A percentile compares a stretch with the other conserved stretches of the same genome.
Evolutionary conservation across 371 early-diverging fungal genomes (phyloP).

Genomic region (Apophysomyces sp.): DNA sequence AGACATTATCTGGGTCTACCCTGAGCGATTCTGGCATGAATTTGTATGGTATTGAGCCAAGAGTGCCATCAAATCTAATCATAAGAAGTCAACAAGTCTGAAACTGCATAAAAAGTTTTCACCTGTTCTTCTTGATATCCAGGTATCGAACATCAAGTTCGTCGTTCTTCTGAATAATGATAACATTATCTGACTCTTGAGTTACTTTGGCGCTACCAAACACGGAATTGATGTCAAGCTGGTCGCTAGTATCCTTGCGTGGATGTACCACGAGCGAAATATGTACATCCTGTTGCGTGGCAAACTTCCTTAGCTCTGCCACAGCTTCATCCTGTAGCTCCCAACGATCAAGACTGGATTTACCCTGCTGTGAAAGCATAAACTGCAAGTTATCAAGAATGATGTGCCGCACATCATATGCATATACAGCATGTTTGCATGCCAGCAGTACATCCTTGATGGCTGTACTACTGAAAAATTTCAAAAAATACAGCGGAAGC

Average conservation of each 20-base stretch:
- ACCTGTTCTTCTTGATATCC: slow-evolving; percentile 72
- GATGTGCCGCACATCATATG: slow-evolving; percentile 73
- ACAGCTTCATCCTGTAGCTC: slow-evolving; percentile 75
- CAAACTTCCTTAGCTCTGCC: slow-evolving; percentile 65
- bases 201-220: slow-evolving; percentile 82
- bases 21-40: slow-evolving; percentile 37
- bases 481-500: slow-evolving; percentile 76
- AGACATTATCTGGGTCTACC: slow-evolving; percentile 18
- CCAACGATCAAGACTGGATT: slow-evolving; percentile 61
- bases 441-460: slow-evolving; percentile 66
- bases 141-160: slow-evolving; percentile 40
- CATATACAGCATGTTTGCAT: slow-evolving; percentile 72
- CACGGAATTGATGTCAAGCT: slow-evolving; percentile 68
- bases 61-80: slow-evolving; percentile 70
- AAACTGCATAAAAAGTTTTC: not conserved
- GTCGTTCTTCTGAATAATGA: slow-evolving; percentile 62
- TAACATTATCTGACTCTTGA: slow-evolving; percentile 83
- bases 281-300: slow-evolving; percentile 74
- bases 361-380: slow-evolving; percentile 73
- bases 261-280: slow-evolving; percentile 80
- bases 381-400: slow-evolving; percentile 81
- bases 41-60: slow-evolving; percentile 56
- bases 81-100: not conserved
- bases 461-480: slow-evolving; percentile 75
- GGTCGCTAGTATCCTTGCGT: slow-evolving; percentile 60